Percentiles rank a stretch among this genome's conserved stretches.
These are phyloP conservation scores for Aspergillus candidus DNA, from an alignment of 2,329 filamentous ascomycete genomes.

Conservation along the genomic window DNA sequence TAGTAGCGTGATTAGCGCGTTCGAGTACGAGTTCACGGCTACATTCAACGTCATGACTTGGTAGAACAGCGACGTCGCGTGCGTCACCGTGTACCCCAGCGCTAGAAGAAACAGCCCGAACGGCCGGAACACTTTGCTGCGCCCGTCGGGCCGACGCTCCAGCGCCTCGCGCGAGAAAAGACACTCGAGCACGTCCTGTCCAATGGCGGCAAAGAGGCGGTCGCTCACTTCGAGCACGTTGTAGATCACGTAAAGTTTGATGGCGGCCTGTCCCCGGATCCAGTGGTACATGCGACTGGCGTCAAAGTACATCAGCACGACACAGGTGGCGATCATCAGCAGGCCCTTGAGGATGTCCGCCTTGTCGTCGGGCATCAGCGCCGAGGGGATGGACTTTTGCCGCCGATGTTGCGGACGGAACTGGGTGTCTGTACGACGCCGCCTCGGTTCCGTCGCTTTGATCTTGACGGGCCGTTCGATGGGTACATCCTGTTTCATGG, in stretches of 20 bases:
- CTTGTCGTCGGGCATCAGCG: constrained; percentile 81
- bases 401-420: constrained; percentile 55
- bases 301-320: constrained; percentile 82
- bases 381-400: constrained; percentile 78
- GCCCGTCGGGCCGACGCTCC: constrained; percentile 77
- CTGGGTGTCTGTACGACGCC: constrained; percentile 23
- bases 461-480: constrained; percentile 19
- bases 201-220: constrained; percentile 79
- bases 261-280: constrained; percentile 90
- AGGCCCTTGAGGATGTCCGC: constrained; percentile 88
- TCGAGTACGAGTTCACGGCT: constrained; percentile 97
- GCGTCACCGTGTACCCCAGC: constrained; percentile 78
- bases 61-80: constrained; percentile 86
- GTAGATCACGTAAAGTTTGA: constrained; percentile 98
- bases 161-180: constrained; percentile 90
- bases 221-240: constrained; percentile 91
- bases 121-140: constrained; percentile 83
- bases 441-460: constrained; percentile 16
- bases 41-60: constrained; percentile 98
- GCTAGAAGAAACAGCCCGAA: constrained; percentile 87
- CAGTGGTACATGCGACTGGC: constrained; percentile 98
- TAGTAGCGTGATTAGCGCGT: constrained; percentile 83
- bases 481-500: constrained; percentile 10
- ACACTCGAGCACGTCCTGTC: constrained; percentile 94
- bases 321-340: constrained; percentile 78